Base-by-base conservation (phyloP, 331 rosid species). In the Erythrophleum ivorense region DNA sequence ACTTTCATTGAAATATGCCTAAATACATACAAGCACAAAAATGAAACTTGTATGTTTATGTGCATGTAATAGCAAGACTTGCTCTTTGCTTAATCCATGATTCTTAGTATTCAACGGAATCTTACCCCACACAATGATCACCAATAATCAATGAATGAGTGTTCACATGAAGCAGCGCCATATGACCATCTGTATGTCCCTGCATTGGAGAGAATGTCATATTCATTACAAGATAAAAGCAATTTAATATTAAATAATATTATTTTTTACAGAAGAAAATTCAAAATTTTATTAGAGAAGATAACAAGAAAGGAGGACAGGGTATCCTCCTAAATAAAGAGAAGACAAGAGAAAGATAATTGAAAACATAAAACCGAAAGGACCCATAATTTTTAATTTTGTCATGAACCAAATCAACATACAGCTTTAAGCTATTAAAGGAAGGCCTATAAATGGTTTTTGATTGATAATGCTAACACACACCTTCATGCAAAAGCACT, bases 131-230 rank as follows among this genome's bases (percentile, higher is more conserved):
- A 77, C 98, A 94, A 74, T 94, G 98, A 87, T 94, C 98, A 78
- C 98, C 98, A 0, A 91, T 94, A 82, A 94, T 86, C 84, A 94
- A 77, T 76, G 97, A 87, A 80, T 91, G 75, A 54, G 97, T 88
- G 41, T 86, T 81, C 76, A 79, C 84, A 68, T 94, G 97, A 86
- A 91, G 97, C 83, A 94, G 83, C 7, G 83, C 97, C 94, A 92
- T 84, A 85, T 94, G 98, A 67, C 97, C 98, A 92, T 94, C 98
- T 58, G 98, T 94, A 85, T 92, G 98, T 77, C 98, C 97, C 98
- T 94, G 85, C 59, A 86, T 68, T 50, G 6, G 73, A 77, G 73
- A 77, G 34, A 71, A n/a, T 76, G 40, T 62, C 40, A 81, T 43
- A 66, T 81, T 82, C 67, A 75, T 77, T 49, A 72, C 77, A 84